phyloP scores from a whole-genome alignment of 2,329 filamentous ascomycete genomes.

The Pseudodiploospora longispora region DNA sequence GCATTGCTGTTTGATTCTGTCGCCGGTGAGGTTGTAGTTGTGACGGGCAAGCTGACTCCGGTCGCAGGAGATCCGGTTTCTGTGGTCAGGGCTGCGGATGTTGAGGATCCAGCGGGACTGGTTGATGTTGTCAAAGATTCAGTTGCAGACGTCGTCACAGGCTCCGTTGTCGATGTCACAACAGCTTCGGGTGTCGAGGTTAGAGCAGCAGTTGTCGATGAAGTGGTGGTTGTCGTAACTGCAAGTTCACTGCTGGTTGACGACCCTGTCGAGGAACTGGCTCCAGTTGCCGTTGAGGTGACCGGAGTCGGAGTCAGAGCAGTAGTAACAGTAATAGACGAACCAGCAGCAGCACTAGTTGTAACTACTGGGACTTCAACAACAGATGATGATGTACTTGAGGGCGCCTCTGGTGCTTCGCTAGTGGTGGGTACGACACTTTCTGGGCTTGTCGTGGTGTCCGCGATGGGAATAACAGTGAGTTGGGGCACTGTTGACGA shows the following conservation, averaged over 20 bases:
- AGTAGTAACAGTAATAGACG: background rate
- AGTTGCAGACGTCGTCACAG: too few species aligned
- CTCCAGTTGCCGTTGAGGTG: background rate
- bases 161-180: too few species aligned
- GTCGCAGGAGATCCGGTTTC: background rate
- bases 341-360: background rate
- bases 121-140: background rate
- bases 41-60: too few species aligned
- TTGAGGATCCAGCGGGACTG: background rate
- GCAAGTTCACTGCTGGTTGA: too few species aligned
- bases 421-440: too few species aligned
- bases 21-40: too few species aligned
- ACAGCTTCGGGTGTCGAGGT: too few species aligned
- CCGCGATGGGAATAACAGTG: conserved; percentile 1
- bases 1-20: too few species aligned
- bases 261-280: background rate
- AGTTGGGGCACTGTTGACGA: background rate
- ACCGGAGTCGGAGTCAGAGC: background rate
- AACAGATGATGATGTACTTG: background rate
- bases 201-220: too few species aligned
- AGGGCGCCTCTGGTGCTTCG: background rate
- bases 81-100: background rate
- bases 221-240: too few species aligned
- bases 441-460: background rate
- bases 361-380: background rate